phyloP scores from a whole-genome alignment of 768 basidiomycete species.

The Mycena filopes region DNA sequence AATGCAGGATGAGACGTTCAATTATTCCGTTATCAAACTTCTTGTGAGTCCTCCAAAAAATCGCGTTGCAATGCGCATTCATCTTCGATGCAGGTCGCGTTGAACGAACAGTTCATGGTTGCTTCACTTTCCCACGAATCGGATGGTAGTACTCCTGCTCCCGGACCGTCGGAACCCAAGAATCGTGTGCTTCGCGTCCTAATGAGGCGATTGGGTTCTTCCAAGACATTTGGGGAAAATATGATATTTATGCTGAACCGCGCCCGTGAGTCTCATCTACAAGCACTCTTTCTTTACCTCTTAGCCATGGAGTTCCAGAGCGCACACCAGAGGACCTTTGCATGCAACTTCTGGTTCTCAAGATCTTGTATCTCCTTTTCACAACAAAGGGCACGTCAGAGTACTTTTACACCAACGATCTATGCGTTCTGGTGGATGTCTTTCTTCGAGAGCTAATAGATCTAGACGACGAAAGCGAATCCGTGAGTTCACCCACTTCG shows the following conservation, averaged over 20 bases:
- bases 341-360: conserved; percentile 94
- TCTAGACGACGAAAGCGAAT: conserved; percentile 93
- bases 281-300: background rate
- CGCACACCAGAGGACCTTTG: conserved; percentile 91
- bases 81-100: conserved; percentile 69
- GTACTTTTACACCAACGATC: conserved; percentile 98
- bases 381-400: conserved; percentile 93
- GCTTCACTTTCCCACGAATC: conserved; percentile 62
- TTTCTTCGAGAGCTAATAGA: conserved; percentile 95
- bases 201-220: conserved; percentile 84
- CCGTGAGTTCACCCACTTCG: too few relatives aligned
- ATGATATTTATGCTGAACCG: conserved; percentile 99
- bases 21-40: conserved; percentile 94
- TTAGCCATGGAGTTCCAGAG: conserved; percentile 53
- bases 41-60: conserved; percentile 64
- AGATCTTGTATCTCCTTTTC: conserved; percentile 94
- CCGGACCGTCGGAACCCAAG: conserved; percentile 50
- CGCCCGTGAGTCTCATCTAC: conserved; percentile 71
- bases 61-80: background rate
- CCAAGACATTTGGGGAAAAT: conserved; percentile 97
- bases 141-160: conserved; percentile 1
- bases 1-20: conserved; percentile 91
- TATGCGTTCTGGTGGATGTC: conserved; percentile 96
- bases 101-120: conserved; percentile 99
- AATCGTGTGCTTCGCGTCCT: conserved; percentile 89